Evolutionary conservation across 371 early-diverging fungal species (phyloP).

Genomic region (Saksenaea vasiformis): DNA sequence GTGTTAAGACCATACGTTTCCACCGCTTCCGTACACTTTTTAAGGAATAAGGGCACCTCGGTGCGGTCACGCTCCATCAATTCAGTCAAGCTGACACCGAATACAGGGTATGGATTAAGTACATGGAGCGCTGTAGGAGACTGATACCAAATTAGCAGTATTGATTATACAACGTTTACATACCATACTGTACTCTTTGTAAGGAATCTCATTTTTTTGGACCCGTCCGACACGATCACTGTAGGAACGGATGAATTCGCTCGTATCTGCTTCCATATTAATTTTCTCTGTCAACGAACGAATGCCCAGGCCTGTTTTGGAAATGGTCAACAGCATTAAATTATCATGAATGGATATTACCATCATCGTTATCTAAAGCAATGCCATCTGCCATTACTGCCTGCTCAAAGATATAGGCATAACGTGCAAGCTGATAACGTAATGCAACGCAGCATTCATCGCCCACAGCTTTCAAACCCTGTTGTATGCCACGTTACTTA

Average conservation of each 20-base stretch:
- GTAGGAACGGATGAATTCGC: conserved; percentile 37
- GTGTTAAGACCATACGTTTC: conserved; percentile 66
- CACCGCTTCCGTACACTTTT: conserved; percentile 75
- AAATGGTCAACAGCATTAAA: neutral
- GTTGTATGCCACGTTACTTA: neutral
- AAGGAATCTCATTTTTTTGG: conserved; percentile 46
- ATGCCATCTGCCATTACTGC: conserved; percentile 30
- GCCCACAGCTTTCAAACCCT: conserved; percentile 67
- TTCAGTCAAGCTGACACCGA: conserved; percentile 63
- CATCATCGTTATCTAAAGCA: conserved; percentile 34
- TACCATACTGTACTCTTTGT: conserved; percentile 60
- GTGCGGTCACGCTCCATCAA: conserved; percentile 68
- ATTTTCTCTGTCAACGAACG: conserved; percentile 61
- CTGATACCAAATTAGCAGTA: conserved; percentile 20
- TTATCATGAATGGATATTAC: neutral
- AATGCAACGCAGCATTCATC: conserved; percentile 71
- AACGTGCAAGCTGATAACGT: conserved; percentile 62
- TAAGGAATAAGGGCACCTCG: conserved; percentile 72
- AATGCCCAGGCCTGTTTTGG: conserved; percentile 38
- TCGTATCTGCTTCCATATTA: conserved; percentile 53
- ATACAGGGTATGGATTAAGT: conserved; percentile 65
- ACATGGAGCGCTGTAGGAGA: conserved; percentile 58
- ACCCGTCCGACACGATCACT: conserved; percentile 19
- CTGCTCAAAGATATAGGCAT: conserved; percentile 51
- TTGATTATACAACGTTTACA: conserved; percentile 9